phyloP scores from a whole-genome alignment of 306 rosid genomes.

The Gillenia trifoliata region DNA sequence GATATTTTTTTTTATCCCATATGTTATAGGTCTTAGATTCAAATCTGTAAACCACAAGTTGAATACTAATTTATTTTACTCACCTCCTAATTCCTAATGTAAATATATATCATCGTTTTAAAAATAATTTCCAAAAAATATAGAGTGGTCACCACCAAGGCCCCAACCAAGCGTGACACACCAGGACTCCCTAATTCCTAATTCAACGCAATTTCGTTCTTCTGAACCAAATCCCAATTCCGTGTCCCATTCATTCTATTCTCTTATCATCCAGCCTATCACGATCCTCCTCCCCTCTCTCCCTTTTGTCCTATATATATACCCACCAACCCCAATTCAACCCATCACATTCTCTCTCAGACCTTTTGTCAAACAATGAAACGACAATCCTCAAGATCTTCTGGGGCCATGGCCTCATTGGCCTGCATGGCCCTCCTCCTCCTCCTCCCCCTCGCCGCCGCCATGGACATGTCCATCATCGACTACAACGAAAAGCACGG shows the following conservation, averaged over 20 bases:
- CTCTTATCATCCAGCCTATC: neutral
- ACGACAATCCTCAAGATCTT: neutral
- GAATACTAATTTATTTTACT: no score
- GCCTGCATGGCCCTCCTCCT: neutral
- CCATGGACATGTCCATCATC: conserved; percentile 76
- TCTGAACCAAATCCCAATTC: neutral
- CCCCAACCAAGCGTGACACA: neutral
- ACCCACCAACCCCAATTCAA: neutral
- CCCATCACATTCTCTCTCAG: neutral
- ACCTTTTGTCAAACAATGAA: neutral
- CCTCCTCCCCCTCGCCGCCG: conserved; percentile 14
- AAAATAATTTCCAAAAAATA: neutral
- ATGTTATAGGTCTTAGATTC: no score
- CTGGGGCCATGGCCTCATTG: neutral
- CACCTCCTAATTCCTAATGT: no score
- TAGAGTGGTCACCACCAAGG: conserved; percentile 2
- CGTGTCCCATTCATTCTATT: neutral
- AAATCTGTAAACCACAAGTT: no score
- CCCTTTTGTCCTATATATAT: neutral
- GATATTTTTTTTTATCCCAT: no score
- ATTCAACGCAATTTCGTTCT: conserved; percentile 9
- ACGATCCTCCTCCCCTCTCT: neutral
- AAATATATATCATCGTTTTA: no score
- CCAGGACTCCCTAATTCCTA: neutral
- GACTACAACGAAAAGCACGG: conserved; percentile 48